Evolutionary conservation across 495 filamentous ascomycete species (phyloP).

Genomic region (Hypoxylon cercidicola): DNA sequence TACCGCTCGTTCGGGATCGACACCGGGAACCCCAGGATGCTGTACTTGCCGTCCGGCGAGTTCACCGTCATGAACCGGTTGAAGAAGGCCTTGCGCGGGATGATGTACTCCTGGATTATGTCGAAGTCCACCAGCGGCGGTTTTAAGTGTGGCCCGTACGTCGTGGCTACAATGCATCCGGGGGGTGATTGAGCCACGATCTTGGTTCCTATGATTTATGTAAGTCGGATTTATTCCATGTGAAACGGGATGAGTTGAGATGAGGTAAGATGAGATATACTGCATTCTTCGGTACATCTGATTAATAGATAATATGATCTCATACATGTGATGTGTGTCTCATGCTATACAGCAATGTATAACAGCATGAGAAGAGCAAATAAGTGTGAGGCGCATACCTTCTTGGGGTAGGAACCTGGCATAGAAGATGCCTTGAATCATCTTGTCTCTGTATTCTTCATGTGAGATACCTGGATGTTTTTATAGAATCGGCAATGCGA

Average conservation of each 20-base stretch:
- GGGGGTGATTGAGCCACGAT: slow-evolving; percentile 79
- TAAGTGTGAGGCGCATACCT: slow-evolving; percentile 62
- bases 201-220: slow-evolving; percentile 70
- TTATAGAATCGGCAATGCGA: too few relatives aligned
- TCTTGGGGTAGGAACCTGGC: slow-evolving; percentile 90
- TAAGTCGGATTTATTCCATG: slow-evolving; percentile 19
- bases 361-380: neutral
- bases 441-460: slow-evolving; percentile 43
- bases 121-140: slow-evolving; percentile 82
- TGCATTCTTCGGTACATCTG: too few relatives aligned
- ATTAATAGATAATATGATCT: neutral
- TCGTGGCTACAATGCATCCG: slow-evolving; percentile 71
- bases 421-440: slow-evolving; percentile 97
- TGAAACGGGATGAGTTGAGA: slow-evolving; percentile 1
- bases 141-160: slow-evolving; percentile 60
- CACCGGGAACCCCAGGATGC: slow-evolving; percentile 88
- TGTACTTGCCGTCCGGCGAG: slow-evolving; percentile 74
- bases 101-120: slow-evolving; percentile 86
- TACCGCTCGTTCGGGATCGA: slow-evolving; percentile 81
- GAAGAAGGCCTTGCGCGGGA: slow-evolving; percentile 91
- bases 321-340: neutral
- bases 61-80: slow-evolving; percentile 84
- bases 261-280: slow-evolving; percentile 3
- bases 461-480: neutral
- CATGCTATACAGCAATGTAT: too few relatives aligned